Evolutionary conservation across 73 alveolate genomes (phyloP), one percentile per base, ranked within the genome.

Genomic region (Symbiodinium pilosum): DNA sequence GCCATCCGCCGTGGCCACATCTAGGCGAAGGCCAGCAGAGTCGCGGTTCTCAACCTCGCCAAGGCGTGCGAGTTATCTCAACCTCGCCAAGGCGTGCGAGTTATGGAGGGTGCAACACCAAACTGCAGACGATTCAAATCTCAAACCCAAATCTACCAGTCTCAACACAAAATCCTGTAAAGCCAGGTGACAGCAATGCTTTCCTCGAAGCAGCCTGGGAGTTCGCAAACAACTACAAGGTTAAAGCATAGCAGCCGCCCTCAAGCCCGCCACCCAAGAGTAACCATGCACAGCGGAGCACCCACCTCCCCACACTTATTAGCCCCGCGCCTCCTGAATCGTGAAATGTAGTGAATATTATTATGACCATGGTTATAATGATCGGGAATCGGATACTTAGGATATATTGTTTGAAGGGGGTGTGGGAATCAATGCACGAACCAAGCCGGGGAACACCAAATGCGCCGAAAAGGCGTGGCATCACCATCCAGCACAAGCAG

Each of bases 391-490:
- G n/a, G n/a, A n/a, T n/a, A n/a, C n/a, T n/a, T n/a, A n/a, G n/a
- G n/a, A n/a, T n/a, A n/a, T n/a, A n/a, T n/a, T n/a, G n/a, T n/a
- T n/a, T n/a, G n/a, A n/a, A n/a, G n/a, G n/a, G n/a, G n/a, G n/a
- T n/a, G n/a, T n/a, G n/a, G n/a, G 75, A 56, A 56, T 30, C 40
- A 56, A 30, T 34, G 26, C 75, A 56, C 75, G 26, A 34, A 56
- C n/a, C 75, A 56, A 30, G 75, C 75, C 75, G 75, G 75, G 86
- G 1, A n/a, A 44, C 94, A 87, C 94, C 94, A 87, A 68, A 59
- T 87, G 4, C 94, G 8, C 84, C 18, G 47, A 40, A 87, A 87
- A 30, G 94, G 94, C 28, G 94, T 86, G 42, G 94, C 94, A 30
- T 30, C 41, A 43, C 52, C 41, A 36, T 87, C 94, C 39, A 87